These are phyloP conservation scores for Drechslera avenae DNA, from an alignment of 2,329 filamentous ascomycete genomes.

Conservation along the genomic window DNA sequence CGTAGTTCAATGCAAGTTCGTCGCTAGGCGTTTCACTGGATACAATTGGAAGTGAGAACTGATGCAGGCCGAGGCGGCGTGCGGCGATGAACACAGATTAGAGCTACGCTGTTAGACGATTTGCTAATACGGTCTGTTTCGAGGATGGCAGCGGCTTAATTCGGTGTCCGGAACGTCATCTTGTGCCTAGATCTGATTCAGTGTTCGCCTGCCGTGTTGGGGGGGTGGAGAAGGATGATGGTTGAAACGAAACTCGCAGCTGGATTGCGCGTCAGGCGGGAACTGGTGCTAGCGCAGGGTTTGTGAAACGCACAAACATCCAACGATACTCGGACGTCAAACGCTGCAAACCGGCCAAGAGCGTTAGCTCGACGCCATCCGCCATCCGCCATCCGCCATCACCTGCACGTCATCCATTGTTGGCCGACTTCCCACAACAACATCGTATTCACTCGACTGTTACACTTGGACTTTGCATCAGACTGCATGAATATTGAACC, in stretches of 20 bases:
- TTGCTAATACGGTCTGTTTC: too few species aligned
- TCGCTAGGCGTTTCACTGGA: neutral
- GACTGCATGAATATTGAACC: constrained; percentile 10
- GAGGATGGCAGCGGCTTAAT: neutral
- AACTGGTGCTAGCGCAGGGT: constrained; percentile 4
- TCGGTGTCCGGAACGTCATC: neutral
- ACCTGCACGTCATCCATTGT: constrained; percentile 23
- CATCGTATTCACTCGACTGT: neutral
- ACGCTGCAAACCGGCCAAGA: constrained; percentile 13
- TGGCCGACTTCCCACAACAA: neutral
- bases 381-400: constrained; percentile 5
- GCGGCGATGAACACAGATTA: too few species aligned
- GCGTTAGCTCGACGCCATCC: neutral
- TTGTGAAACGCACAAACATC: neutral
- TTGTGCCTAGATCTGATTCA: too few species aligned
- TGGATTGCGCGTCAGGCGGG: constrained; percentile 17
- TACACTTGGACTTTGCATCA: constrained; percentile 1
- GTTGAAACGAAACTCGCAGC: constrained; percentile 17
- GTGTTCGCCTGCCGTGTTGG: too few species aligned
- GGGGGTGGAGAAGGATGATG: neutral
- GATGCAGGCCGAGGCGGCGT: too few species aligned
- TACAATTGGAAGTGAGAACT: too few species aligned
- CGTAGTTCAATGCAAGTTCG: constrained; percentile 40
- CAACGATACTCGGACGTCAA: constrained; percentile 4
- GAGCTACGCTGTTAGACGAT: too few species aligned